phyloP scores from a whole-genome alignment of 2,329 filamentous ascomycete species.

The Fulvia fulva region DNA sequence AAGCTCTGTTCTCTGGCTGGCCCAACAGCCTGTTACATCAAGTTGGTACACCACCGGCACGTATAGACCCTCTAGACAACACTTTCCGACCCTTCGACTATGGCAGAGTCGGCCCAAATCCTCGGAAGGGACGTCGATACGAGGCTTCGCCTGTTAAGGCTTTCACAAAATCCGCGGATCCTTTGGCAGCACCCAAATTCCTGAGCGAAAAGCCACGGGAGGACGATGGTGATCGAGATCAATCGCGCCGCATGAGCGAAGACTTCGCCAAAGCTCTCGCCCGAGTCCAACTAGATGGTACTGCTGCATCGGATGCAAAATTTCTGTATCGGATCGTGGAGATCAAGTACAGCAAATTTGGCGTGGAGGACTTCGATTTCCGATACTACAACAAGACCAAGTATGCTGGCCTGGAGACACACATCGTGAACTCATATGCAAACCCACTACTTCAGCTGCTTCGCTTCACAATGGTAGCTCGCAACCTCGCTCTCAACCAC shows the following conservation, averaged over 20 bases:
- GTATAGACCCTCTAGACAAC: constrained; percentile 67
- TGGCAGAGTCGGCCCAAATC: constrained; percentile 47
- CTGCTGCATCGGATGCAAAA: constrained; percentile 75
- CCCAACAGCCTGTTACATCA: constrained; percentile 79
- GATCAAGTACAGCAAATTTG: constrained; percentile 98
- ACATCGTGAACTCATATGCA: constrained; percentile 94
- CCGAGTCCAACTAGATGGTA: constrained; percentile 65
- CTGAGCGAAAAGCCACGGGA: constrained; percentile 82
- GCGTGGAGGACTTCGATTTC: constrained; percentile 99
- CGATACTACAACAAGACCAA: constrained; percentile 91
- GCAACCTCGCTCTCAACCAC: constrained; percentile 85
- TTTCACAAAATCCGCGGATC: constrained; percentile 54
- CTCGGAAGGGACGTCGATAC: constrained; percentile 69
- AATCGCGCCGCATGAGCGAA: constrained; percentile 42
- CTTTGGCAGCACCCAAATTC: constrained; percentile 79
- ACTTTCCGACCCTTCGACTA: constrained; percentile 69
- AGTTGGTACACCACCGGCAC: constrained; percentile 74
- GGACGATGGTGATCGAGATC: constrained; percentile 43
- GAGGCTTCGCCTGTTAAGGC: constrained; percentile 58
- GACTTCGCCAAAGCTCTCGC: constrained; percentile 64
- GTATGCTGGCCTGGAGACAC: constrained; percentile 89
- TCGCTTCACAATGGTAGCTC: constrained; percentile 81
- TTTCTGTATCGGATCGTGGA: constrained; percentile 90
- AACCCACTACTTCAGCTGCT: constrained; percentile 89
- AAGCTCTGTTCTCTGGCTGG: constrained; percentile 83